Evolutionary conservation across 2,329 filamentous ascomycete genomes (phyloP), one percentile per base, ranked within the genome.

Genomic region (Neurospora sp.): DNA sequence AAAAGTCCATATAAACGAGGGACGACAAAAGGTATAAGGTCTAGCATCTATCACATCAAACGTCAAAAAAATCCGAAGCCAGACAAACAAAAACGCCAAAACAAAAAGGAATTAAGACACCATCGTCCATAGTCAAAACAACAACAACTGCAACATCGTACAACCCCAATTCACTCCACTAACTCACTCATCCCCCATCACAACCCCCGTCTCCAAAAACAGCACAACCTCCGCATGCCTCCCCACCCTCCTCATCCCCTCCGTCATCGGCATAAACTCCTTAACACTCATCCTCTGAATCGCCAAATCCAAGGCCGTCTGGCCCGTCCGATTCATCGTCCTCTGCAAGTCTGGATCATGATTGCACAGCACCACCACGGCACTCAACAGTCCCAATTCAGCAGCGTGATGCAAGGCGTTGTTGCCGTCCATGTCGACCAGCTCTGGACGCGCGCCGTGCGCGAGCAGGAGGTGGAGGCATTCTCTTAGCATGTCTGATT

Each of bases 221-320:
- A 68, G 17, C n/a, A 68, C 67, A 5, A 62, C 43, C 28, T 68
- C 67, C 11, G 67, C 43, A 38, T 62, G 67, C 67, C 41, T 52
- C 8, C 28, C 67, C 4, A 38, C 11, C 19, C 40, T 33, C 15
- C 43, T 68, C 67, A 19, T n/a, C 11, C 15, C 39, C 41, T 52
- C 67, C 33, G 67, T 28, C 40, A 17, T 62, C 23, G 67, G 40
- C 67, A 68, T 68, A n/a, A 15, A 38, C 11, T 19, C 43, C 28
- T 68, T 52, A 3, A 52, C 36, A 36, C 36, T 19, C 67, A 52
- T 68, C 23, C 67, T 41, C 33, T 52, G 40, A 12, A 68, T 17
- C 10, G 43, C 67, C 17, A 68, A 11, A 38, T 68, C 67, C 4
- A 68, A 8, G 1, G 43, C 36, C 1, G 41, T 68, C 17, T 52